Conservation (phyloP, 2,329 filamentous ascomycete species). For the Graphium sp. region DNA sequence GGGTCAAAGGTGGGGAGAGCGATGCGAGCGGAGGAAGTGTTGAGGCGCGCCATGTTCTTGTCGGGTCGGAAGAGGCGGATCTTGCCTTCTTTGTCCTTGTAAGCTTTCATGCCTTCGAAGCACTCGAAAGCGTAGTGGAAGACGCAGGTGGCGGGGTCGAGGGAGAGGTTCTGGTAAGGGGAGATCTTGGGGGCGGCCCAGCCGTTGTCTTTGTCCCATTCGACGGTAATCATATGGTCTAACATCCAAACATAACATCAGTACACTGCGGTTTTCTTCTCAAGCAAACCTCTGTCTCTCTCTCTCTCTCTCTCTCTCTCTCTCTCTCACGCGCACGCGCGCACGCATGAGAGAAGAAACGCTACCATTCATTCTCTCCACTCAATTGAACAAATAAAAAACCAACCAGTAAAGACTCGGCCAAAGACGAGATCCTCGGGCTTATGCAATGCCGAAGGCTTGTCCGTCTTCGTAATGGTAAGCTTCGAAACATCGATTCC, state of each 20-base stretch:
- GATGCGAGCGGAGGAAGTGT: constrained; percentile 81
- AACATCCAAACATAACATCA: not conserved
- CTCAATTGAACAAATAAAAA: not conserved
- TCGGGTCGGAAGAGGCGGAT: constrained; percentile 85
- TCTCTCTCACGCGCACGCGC: not conserved
- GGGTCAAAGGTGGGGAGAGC: constrained; percentile 76
- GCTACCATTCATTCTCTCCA: not conserved
- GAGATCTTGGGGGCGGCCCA: constrained; percentile 73
- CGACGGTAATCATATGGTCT: constrained; percentile 95
- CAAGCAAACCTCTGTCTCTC: not conserved
- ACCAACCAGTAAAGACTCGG: constrained; percentile 65
- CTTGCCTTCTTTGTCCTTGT: constrained; percentile 67
- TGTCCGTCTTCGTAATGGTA: constrained; percentile 53
- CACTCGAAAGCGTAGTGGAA: constrained; percentile 98
- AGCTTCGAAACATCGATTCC: constrained; percentile 62
- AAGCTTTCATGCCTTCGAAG: constrained; percentile 99
- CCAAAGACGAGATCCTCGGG: constrained; percentile 81
- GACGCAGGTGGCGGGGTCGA: constrained; percentile 91
- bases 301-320: not conserved
- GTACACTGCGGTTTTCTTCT: not conserved
- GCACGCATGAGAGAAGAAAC: constrained; percentile 1
- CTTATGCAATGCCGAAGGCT: constrained; percentile 57
- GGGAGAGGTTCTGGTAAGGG: constrained; percentile 91
- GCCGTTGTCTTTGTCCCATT: constrained; percentile 76
- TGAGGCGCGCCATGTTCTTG: constrained; percentile 91